A percentile compares a stretch with the other conserved stretches of the same genome.
These are phyloP conservation scores for Lonicera japonica DNA, from an alignment of 129 eudicot genomes.

Conservation along the genomic window DNA sequence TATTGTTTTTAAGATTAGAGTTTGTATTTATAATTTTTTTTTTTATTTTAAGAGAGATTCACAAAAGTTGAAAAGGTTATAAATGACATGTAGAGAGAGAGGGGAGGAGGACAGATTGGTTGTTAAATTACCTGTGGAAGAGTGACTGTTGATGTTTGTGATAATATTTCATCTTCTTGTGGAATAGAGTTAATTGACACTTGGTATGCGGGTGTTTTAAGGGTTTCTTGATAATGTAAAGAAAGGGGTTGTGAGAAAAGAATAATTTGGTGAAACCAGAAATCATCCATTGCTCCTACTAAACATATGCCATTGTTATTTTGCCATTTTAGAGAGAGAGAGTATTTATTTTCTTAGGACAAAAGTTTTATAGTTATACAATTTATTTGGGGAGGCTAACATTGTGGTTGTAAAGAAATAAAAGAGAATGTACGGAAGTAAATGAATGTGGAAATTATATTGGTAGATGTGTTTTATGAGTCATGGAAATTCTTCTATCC, in stretches of 20 bases:
- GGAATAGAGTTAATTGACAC: conserved; percentile 2
- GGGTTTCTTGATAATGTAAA: not conserved
- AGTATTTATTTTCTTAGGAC: not conserved
- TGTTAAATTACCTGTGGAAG: conserved; percentile 9
- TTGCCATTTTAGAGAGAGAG: conserved; percentile 12
- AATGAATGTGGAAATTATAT: not conserved
- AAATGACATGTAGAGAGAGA: not conserved
- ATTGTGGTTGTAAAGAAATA: not conserved
- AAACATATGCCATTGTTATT: conserved; percentile 9
- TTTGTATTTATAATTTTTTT: too few species aligned
- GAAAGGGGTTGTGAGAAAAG: conserved; percentile 21
- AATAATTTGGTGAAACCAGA: conserved; percentile 37
- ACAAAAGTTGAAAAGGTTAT: too few species aligned
- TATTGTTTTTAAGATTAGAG: too few species aligned
- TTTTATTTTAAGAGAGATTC: too few species aligned
- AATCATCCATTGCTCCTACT: conserved; percentile 31
- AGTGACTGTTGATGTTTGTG: not conserved
- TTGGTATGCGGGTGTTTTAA: not conserved
- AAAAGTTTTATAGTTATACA: not conserved
- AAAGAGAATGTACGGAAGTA: conserved; percentile 1
- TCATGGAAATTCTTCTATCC: conserved; percentile 9
- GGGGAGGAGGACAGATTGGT: not conserved
- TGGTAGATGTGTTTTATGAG: conserved; percentile 23
- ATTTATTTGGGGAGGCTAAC: not conserved
- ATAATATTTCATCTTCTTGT: not conserved